Percentiles rank a stretch among this genome's conserved stretches.
phyloP scores from a whole-genome alignment of 139 green algal genomes.

The Desmodesmus armatus region DNA sequence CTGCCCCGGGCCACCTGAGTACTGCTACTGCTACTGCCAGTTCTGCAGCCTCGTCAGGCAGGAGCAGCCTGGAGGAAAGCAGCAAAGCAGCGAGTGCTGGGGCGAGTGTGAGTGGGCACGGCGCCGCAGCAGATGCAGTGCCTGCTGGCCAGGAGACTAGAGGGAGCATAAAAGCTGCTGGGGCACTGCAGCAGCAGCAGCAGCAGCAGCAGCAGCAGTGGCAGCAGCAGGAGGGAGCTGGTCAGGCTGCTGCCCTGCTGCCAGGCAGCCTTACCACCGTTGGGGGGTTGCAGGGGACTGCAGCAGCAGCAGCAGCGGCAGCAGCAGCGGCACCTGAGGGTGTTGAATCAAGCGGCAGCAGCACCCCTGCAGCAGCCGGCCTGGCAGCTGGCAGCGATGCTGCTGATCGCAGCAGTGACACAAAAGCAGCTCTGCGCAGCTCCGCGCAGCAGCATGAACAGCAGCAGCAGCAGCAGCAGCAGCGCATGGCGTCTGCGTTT shows the following conservation, averaged over 20 bases:
- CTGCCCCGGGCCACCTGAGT: background rate
- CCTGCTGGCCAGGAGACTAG: too few relatives aligned
- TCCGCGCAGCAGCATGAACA: background rate
- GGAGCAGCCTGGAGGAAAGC: background rate
- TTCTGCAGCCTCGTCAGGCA: too few relatives aligned
- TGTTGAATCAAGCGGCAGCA: too few relatives aligned
- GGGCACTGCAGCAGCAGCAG: conserved; percentile 9
- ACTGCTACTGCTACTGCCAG: background rate
- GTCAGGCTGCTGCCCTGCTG: background rate
- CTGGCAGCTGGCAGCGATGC: background rate
- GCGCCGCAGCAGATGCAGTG: background rate
- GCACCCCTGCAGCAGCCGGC: background rate
- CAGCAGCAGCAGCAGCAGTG: background rate
- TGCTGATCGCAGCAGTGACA: background rate
- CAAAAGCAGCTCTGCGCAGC: background rate
- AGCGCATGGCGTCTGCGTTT: background rate
- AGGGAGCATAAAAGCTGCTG: background rate
- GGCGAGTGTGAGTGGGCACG: background rate
- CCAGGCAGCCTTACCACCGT: background rate
- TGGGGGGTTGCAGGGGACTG: too few relatives aligned
- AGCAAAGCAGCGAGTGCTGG: background rate
- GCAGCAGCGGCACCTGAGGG: background rate
- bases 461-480: conserved; percentile 11
- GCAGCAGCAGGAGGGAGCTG: too few relatives aligned
- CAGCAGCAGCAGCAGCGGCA: background rate